Evolutionary conservation across 306 rosid species (phyloP), one percentile per base, ranked within the genome.

Genomic region (apple (Malus domestica)): DNA sequence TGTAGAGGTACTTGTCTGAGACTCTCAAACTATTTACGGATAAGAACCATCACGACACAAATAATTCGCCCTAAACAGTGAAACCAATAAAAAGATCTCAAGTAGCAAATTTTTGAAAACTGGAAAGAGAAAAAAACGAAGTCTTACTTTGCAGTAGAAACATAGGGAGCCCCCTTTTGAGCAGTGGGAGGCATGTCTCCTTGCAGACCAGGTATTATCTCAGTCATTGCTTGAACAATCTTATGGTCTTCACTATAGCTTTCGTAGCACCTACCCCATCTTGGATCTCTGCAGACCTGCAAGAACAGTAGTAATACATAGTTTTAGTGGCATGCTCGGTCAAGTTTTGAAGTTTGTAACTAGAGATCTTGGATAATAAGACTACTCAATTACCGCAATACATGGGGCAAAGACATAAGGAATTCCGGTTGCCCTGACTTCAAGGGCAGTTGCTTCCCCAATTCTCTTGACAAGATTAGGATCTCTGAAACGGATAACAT

Each of bases 211-310:
- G 97, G 92, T 25, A 95, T 92, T 51, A 95, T 90, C 89, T 95
- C 97, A 23, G 97, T 95, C 97, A 95, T 90, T 45, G 81, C 32
- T 82, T 82, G 85, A 84, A 92, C 98, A 83, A 95, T 87, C 70
- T 46, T 82, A 38, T 83, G 89, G 63, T 92, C 97, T 80, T 92
- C 98, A 33, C 98, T 95, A 77, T 95, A 95, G 87, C 98, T 95
- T 86, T 95, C 98, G 1, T 90, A 95, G 89, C 98, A 95, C 71
- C 98, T 86, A 51, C 98, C 98, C 98, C 98, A 95, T 78, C 98
- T 89, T n/a, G 98, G 98, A 86, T 95, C 97, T 76, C 97, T 83
- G 85, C 98, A 95, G 22, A 95, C 98, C 98, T 92, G 82, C 46
- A 23, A 85, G 80, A 63, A 71, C 40, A 58, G 54, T 15, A 58